Conservation (phyloP, 257 asterid genomes). For the Cynanchum wilfordii region DNA sequence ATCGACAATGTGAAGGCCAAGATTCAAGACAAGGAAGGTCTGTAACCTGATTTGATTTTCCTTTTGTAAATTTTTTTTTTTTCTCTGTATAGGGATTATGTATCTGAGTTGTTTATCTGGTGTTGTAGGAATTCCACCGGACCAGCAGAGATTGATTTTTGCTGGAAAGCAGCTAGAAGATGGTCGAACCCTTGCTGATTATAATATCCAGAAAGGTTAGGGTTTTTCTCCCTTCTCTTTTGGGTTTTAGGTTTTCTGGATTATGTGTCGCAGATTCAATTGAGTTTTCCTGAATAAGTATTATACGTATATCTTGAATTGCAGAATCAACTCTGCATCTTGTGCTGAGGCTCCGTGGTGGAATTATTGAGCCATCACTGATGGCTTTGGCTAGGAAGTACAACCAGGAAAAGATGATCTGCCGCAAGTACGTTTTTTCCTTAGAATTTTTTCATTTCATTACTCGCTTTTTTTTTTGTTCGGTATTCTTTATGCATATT, state of each 20-base stretch:
- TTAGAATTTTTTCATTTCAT: not conserved
- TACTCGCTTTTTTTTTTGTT: not conserved
- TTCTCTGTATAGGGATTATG: no score
- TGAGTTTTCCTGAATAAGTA: not conserved
- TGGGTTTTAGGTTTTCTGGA: not conserved
- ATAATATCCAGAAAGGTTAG: constrained; percentile 37
- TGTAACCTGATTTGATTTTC: not conserved
- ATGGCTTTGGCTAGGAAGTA: constrained; percentile 37
- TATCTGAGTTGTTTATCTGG: not conserved
- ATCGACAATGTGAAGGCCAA: constrained; percentile 32
- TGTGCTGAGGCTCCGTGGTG: constrained; percentile 43
- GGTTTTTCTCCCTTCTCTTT: not conserved
- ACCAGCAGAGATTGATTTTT: constrained; percentile 37
- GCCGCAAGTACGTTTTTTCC: constrained; percentile 32
- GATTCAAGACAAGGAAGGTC: constrained; percentile 32
- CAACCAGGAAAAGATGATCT: constrained; percentile 40
- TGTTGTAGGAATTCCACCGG: constrained; percentile 33
- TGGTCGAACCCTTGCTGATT: constrained; percentile 40
- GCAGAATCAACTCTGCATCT: constrained; percentile 38
- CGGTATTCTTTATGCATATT: not conserved
- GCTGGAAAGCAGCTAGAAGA: constrained; percentile 43
- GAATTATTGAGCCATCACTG: constrained; percentile 37
- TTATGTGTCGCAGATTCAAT: not conserved
- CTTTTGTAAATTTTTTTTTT: not conserved
- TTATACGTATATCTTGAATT: not conserved